phyloP scores from a whole-genome alignment of 2,329 filamentous ascomycete species.

The Drechslerella stenobrocha region DNA sequence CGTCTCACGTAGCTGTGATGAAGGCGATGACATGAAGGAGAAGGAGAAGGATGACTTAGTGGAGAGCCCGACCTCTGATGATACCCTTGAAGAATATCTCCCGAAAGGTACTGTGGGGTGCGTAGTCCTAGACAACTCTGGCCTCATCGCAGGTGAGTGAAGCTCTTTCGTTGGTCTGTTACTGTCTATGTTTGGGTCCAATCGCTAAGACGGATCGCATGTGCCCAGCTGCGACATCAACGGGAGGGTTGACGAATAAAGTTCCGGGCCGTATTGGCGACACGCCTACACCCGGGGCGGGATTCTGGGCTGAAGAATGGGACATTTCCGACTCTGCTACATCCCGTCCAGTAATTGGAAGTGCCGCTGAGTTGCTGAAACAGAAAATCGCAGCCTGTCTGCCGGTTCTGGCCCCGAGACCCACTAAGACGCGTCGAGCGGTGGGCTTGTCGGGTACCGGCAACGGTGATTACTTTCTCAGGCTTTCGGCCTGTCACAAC shows the following conservation, averaged over 20 bases:
- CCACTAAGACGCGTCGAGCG: slow-evolving; percentile 53
- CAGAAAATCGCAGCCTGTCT: slow-evolving; percentile 8
- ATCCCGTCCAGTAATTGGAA: background rate
- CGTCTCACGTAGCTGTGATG: slow-evolving; percentile 5
- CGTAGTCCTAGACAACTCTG: slow-evolving; percentile 76
- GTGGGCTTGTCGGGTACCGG: slow-evolving; percentile 76
- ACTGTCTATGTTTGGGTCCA: no score
- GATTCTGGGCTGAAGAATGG: slow-evolving; percentile 91
- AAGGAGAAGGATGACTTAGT: slow-evolving; percentile 63
- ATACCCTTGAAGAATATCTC: slow-evolving; percentile 64
- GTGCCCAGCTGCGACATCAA: slow-evolving; percentile 62
- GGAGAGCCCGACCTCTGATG: no score
- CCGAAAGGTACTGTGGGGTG: slow-evolving; percentile 84
- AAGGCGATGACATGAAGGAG: slow-evolving; percentile 53
- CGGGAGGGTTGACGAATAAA: slow-evolving; percentile 86
- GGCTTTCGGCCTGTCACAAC: slow-evolving; percentile 70
- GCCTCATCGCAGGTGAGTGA: slow-evolving; percentile 66
- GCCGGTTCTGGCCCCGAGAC: slow-evolving; percentile 44
- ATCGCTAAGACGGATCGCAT: background rate
- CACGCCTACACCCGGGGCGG: slow-evolving; percentile 79
- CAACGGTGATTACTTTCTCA: slow-evolving; percentile 85
- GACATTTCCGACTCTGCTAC: slow-evolving; percentile 52
- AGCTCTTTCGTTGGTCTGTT: no score
- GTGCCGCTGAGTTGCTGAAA: slow-evolving; percentile 4
- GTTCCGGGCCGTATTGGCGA: slow-evolving; percentile 81